A percentile compares a stretch with the other conserved stretches of the same genome.
phyloP scores from a whole-genome alignment of 257 asterid genomes.

The Ilex asprella region DNA sequence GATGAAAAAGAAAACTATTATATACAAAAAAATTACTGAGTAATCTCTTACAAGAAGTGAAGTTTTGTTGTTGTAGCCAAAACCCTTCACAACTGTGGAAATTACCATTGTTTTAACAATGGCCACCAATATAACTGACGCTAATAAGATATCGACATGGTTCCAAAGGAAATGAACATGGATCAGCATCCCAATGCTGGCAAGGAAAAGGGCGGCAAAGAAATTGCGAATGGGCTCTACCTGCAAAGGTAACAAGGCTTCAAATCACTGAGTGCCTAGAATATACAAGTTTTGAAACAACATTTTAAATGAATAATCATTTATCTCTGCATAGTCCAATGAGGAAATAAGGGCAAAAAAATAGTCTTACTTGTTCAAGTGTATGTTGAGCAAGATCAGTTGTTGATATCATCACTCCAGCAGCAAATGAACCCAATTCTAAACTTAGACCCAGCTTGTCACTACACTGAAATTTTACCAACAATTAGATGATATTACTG shows the following conservation, averaged over 20 bases:
- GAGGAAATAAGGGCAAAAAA: conserved; percentile 7
- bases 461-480: conserved; percentile 72
- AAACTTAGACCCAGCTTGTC: conserved; percentile 98
- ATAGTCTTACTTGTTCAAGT: conserved; percentile 70
- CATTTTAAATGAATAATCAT: neutral
- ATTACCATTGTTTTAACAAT: conserved; percentile 72
- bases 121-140: conserved; percentile 92
- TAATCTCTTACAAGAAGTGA: conserved; percentile 66
- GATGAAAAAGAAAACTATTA: neutral
- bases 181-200: conserved; percentile 99
- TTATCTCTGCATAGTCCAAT: neutral
- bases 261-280: neutral
- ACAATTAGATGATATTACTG: conserved; percentile 8
- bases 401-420: conserved; percentile 98
- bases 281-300: neutral
- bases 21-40: conserved; percentile 9
- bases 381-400: conserved; percentile 98
- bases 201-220: conserved; percentile 97
- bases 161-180: conserved; percentile 97
- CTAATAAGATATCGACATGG: conserved; percentile 95
- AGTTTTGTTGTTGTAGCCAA: conserved; percentile 95
- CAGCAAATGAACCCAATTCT: conserved; percentile 99
- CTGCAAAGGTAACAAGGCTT: conserved; percentile 36
- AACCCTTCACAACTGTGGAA: conserved; percentile 85
- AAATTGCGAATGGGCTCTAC: conserved; percentile 96